Base-by-base conservation (phyloP, 1,139 yeast genomes). In the Saccharomyces hybrid region DNA sequence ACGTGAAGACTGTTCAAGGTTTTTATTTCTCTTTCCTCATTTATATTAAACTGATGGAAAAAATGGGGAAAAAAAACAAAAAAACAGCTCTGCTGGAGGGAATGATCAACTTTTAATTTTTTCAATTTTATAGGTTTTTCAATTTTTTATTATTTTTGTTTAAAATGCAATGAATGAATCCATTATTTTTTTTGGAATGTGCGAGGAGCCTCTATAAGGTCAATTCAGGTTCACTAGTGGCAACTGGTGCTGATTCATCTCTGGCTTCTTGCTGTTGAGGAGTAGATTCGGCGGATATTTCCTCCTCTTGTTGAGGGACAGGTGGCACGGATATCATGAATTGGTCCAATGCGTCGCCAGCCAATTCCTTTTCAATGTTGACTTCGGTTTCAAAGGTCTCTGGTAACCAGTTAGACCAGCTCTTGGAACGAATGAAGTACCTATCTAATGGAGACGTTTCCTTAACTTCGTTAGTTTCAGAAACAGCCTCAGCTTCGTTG, bases 341-440 rank as follows among this genome's bases (percentile, higher is more conserved):
- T 27, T 60, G 62, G 48, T 66, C 67, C 34, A 65, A 49, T 38
- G 55, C 65, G 28, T 55, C 56, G 49, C 63, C 66, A 26, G 54
- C 47, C 38, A 63, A 50, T 50, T 53, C 52, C 19, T 56, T 57
- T 58, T 70, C 59, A 58, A 66, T 56, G 34, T 73, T 62, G 16
- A 63, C 52, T 7, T 53, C 55, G 14, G 58, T 55, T 42, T 57
- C 55, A 38, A 57, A 53, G 19, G 49, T 51, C n/a, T 64, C 60
- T 28, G 63, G 61, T 14, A 62, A 46, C 60, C 62, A 60, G 47
- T 59, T 53, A 31, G 60, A 57, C 67, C 68, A 68, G 19, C 61
- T 55, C 46, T 66, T 66, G 13, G 69, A 57, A 54, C 71, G 67
- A 31, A 68, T 54, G 47, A 65, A 65, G 52, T 62, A 68, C 9